phyloP scores from a whole-genome alignment of 768 basidiomycete species.

The Lactarius evosmus region DNA sequence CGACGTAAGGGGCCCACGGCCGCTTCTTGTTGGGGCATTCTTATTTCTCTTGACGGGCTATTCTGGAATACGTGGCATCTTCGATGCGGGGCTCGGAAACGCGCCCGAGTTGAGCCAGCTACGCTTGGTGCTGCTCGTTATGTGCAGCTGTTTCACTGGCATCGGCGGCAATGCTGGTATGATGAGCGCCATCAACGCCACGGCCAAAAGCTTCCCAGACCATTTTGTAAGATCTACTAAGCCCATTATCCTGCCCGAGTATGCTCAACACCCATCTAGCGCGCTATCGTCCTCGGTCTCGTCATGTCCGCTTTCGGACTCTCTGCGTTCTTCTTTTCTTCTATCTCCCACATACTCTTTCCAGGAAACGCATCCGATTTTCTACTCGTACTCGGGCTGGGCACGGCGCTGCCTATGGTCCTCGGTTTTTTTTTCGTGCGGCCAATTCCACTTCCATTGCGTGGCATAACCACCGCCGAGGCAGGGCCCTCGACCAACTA shows the following conservation, averaged over 20 bases:
- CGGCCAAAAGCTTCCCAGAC: constrained; percentile 80
- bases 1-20: constrained; percentile 68
- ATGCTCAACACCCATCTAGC: constrained; percentile 38
- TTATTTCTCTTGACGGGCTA: constrained; percentile 68
- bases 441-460: constrained; percentile 56
- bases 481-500: constrained; percentile 26
- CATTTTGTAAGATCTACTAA: constrained; percentile 47
- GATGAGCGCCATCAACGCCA: constrained; percentile 68
- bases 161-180: constrained; percentile 73
- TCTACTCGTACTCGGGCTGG: constrained; percentile 68
- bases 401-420: constrained; percentile 76
- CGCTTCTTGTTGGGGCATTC: constrained; percentile 58
- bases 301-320: constrained; percentile 44
- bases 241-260: not conserved
- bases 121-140: constrained; percentile 51
- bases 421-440: constrained; percentile 71
- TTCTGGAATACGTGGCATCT: constrained; percentile 66
- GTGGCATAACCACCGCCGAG: constrained; percentile 32
- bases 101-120: constrained; percentile 35
- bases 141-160: constrained; percentile 72
- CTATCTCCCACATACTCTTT: constrained; percentile 65
- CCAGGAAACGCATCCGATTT: constrained; percentile 78
- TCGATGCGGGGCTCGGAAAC: constrained; percentile 45
- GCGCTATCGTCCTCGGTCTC: constrained; percentile 55
- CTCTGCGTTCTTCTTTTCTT: constrained; percentile 87